phyloP scores from a whole-genome alignment of 2,329 filamentous ascomycete genomes.

The Fonsecaea erecta region DNA sequence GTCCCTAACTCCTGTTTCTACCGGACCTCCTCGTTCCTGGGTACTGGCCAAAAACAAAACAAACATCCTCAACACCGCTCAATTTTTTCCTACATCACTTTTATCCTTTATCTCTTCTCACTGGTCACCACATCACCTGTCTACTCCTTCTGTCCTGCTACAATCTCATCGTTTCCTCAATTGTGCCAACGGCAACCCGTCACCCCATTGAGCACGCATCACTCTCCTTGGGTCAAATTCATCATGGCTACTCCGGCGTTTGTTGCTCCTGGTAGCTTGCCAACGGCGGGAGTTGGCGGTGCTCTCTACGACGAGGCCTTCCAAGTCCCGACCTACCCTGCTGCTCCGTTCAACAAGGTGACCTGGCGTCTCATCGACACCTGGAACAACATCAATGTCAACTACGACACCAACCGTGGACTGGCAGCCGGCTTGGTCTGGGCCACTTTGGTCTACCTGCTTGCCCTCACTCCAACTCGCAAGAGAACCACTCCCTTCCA shows the following conservation, averaged over 20 bases:
- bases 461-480: constrained; percentile 28
- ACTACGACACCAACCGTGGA: constrained; percentile 22
- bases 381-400: constrained; percentile 22
- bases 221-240: background rate
- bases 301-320: constrained; percentile 28
- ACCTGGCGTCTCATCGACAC: constrained; percentile 31
- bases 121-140: background rate
- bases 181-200: background rate
- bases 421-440: constrained; percentile 27
- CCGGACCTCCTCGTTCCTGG: background rate
- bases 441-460: constrained; percentile 33
- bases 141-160: background rate
- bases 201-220: background rate
- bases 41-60: background rate
- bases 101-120: constrained; percentile 2
- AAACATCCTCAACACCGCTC: background rate
- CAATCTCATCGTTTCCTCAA: background rate
- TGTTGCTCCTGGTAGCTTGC: constrained; percentile 18
- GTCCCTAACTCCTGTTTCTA: background rate
- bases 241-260: constrained; percentile 9
- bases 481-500: constrained; percentile 33
- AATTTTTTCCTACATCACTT: background rate
- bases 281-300: constrained; percentile 31
- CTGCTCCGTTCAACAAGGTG: constrained; percentile 10
- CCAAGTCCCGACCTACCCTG: constrained; percentile 26